phyloP scores from a whole-genome alignment of 2,329 filamentous ascomycete species.

The Alternaria viburni region DNA sequence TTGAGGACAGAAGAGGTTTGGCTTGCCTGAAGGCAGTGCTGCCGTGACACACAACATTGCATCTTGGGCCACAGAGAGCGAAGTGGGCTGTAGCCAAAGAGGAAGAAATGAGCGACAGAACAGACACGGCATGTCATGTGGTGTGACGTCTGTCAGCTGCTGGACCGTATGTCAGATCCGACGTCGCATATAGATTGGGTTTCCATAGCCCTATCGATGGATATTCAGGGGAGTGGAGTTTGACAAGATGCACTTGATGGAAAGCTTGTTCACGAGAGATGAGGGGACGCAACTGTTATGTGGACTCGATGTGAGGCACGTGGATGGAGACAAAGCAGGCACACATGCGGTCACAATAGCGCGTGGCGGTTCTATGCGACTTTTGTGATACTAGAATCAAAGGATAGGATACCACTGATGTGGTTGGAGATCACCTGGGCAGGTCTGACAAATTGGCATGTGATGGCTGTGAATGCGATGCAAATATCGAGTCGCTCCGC shows the following conservation, averaged over 20 bases:
- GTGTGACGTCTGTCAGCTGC: constrained; percentile 5
- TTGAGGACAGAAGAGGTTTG: constrained; percentile 27
- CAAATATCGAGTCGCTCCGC: neutral
- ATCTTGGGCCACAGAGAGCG: constrained; percentile 7
- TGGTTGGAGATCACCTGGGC: neutral
- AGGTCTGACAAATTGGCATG: neutral
- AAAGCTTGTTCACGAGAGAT: constrained; percentile 4
- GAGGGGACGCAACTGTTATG: neutral
- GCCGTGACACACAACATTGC: constrained; percentile 1
- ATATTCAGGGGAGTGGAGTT: constrained; percentile 24
- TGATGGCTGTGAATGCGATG: neutral
- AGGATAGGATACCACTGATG: neutral
- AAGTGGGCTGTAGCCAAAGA: constrained; percentile 22
- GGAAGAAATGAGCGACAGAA: constrained; percentile 33
- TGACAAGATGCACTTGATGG: constrained; percentile 8
- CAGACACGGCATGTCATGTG: constrained; percentile 4
- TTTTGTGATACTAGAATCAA: neutral
- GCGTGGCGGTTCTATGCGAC: neutral
- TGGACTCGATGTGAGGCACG: neutral
- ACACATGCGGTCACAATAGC: neutral
- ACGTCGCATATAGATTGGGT: constrained; percentile 16
- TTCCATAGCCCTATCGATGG: constrained; percentile 14
- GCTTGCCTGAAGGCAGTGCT: constrained; percentile 1
- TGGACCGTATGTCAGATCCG: constrained; percentile 26
- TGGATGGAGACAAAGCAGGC: neutral